Evolutionary conservation across 2,329 filamentous ascomycete species (phyloP).

Genomic region (Fusarium albosuccineum): DNA sequence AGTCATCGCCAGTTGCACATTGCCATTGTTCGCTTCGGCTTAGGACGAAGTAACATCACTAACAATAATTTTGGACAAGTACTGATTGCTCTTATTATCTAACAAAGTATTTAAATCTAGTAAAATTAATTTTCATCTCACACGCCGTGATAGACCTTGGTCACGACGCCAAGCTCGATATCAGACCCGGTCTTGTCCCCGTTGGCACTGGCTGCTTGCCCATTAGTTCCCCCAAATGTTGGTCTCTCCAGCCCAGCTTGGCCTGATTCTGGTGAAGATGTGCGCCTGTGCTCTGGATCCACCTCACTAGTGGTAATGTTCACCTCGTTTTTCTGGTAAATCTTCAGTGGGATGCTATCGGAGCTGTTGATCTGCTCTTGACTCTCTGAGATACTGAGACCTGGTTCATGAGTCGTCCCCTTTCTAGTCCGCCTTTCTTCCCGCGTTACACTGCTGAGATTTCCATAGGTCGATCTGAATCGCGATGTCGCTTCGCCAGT

Average conservation of each 20-base stretch:
- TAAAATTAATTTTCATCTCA: background rate
- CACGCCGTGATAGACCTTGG: conserved; percentile 43
- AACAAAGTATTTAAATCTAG: background rate
- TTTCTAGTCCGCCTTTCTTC: conserved; percentile 25
- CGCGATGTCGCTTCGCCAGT: conserved; percentile 41
- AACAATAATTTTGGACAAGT: background rate
- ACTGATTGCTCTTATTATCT: background rate
- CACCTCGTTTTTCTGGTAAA: conserved; percentile 55
- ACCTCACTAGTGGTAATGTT: conserved; percentile 43
- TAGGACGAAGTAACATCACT: no score
- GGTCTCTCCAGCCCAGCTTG: background rate
- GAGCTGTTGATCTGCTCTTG: conserved; percentile 54
- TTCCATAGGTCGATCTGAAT: conserved; percentile 41
- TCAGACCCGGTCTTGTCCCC: conserved; percentile 32
- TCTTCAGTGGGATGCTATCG: conserved; percentile 51
- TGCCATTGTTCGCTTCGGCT: no score
- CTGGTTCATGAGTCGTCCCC: conserved; percentile 26
- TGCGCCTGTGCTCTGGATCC: background rate
- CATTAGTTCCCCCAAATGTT: conserved; percentile 1
- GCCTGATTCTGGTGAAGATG: background rate
- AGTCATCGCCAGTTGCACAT: no score
- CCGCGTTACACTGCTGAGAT: conserved; percentile 41
- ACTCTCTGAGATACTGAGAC: conserved; percentile 48
- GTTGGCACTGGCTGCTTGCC: conserved; percentile 11
- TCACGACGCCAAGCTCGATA: conserved; percentile 43